Evolutionary conservation across 225 moss, liverwort and hornwort genomes (phyloP).

Genomic region (Sphagnum tenellum): DNA sequence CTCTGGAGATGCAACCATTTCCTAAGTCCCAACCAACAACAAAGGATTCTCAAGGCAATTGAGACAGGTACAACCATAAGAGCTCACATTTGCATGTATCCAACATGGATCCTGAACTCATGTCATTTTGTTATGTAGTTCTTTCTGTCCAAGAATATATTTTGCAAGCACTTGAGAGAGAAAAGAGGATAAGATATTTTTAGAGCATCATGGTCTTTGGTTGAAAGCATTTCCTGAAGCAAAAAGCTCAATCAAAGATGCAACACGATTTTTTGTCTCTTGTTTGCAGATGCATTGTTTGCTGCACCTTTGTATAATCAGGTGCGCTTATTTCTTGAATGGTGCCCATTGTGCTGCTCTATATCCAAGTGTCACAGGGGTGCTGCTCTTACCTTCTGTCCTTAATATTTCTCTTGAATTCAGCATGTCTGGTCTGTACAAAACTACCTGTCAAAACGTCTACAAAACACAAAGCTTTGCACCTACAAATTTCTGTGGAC

Average conservation of each 20-base stretch:
- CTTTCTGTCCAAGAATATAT: not conserved
- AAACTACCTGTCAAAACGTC: not conserved
- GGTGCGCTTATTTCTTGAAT: conserved; percentile 10
- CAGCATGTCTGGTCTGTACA: not conserved
- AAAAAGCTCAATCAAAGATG: not conserved
- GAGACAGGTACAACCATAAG: conserved; percentile 15
- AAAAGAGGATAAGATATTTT: too few species aligned
- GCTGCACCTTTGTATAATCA: conserved; percentile 49
- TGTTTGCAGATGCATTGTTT: conserved; percentile 56
- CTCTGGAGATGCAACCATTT: conserved; percentile 52
- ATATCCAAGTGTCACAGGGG: not conserved
- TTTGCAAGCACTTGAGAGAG: not conserved
- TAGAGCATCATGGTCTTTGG: not conserved
- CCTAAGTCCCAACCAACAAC: conserved; percentile 34
- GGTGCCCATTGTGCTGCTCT: not conserved
- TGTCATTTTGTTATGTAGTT: not conserved
- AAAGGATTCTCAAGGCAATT: conserved; percentile 31
- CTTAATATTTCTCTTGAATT: not conserved
- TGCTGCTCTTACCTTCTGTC: too few species aligned
- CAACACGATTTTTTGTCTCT: not conserved
- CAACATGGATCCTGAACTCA: not conserved
- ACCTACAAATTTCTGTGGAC: too few species aligned
- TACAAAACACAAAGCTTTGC: too few species aligned
- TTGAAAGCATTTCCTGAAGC: not conserved
- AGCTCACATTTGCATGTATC: not conserved